phyloP scores from a whole-genome alignment of 345 rosid species.

The Ricinus communis region DNA sequence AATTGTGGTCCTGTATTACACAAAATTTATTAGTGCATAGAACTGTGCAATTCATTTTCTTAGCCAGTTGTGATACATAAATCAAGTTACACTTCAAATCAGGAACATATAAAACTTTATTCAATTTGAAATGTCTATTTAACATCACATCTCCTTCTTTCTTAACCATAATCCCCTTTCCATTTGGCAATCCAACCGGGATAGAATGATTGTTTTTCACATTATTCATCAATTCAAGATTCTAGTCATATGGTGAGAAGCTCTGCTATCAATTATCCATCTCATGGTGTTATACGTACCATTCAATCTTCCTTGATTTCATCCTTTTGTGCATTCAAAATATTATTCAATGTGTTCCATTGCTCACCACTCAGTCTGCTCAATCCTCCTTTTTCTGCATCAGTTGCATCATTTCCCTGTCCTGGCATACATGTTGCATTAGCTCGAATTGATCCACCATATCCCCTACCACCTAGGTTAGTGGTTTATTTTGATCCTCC shows the following conservation, averaged over 20 bases:
- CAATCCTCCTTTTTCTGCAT: background rate
- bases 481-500: background rate
- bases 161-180: background rate
- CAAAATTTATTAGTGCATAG: slow-evolving; percentile 7
- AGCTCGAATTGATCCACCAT: background rate
- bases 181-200: slow-evolving; percentile 10
- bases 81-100: slow-evolving; percentile 9
- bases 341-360: background rate
- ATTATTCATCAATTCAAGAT: background rate
- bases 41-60: background rate
- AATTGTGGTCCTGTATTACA: slow-evolving; percentile 24
- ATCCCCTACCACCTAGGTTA: background rate
- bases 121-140: background rate
- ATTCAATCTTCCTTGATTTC: background rate
- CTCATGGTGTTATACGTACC: background rate
- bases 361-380: background rate
- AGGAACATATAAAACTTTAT: background rate
- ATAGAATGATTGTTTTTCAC: background rate
- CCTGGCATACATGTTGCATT: background rate
- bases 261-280: background rate
- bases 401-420: background rate
- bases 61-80: background rate
- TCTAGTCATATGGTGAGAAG: background rate
- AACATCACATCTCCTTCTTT: slow-evolving; percentile 3
- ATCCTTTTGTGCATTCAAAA: background rate